Evolutionary conservation across 2,329 filamentous ascomycete species (phyloP), one percentile per base, ranked within the genome.

Genomic region (Macrophomina pseudophaseolina): DNA sequence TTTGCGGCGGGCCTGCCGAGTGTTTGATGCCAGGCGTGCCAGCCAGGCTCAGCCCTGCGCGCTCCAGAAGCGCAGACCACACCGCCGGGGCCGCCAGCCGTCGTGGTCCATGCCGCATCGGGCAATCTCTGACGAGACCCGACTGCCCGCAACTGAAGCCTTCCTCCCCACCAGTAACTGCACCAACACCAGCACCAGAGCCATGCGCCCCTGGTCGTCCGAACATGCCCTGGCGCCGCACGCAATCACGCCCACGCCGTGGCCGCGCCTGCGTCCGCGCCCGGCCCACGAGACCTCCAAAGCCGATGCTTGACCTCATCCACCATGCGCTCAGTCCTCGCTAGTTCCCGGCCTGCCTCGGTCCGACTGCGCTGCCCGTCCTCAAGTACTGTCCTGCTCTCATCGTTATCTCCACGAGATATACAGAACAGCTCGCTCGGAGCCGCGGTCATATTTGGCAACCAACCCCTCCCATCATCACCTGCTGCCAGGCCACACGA

Each of bases 81-180:
- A 18, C 11, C 12, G 8, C 16, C 56, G 28, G 23, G 56, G 56
- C 40, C 54, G 42, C 30, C 54, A 49, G 46, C 42, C 58, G 63
- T 42, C 63, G 63, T 52, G 12, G 11, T 44, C 42, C 42, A 49
- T 58, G 42, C 63, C 63, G 42, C 42, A 48, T 65, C 63, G 30
- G 52, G 63, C 35, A 65, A 32, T 65, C 52, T 65, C 63, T 65
- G 63, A 65, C 63, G 63, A 65, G 63, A 40, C 54, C 56, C 28
- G 23, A 28, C 40, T 60, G 40, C 42, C 56, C 42, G 56, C 42
- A 23, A 33, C 28, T 30, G 32, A 48, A 28, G 59, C 48, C 46
- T 38, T 30, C n/a, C 59, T 23, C 59, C 48, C 56, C 48, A 51
- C 48, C 48, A 51, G 18, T 23, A 28, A 8, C 48, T 30, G 42